phyloP scores from a whole-genome alignment of 108 stramenopile genomes.

The Cyclotella distinguenda region DNA sequence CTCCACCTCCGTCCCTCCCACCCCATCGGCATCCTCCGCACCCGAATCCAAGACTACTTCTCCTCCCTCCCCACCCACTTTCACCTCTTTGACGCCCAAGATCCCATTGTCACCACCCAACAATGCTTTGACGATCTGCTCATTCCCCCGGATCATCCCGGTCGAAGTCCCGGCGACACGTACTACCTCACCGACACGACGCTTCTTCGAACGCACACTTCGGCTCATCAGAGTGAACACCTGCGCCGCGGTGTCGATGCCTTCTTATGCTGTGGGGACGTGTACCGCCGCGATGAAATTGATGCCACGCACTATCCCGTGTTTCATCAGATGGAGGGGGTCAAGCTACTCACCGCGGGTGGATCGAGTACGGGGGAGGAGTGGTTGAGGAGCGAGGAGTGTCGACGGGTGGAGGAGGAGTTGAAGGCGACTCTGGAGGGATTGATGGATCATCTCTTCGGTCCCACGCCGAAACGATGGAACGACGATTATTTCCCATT shows the following conservation, averaged over 20 bases:
- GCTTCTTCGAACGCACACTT: conserved; percentile 93
- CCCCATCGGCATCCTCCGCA: conserved; percentile 80
- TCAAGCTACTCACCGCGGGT: conserved; percentile 51
- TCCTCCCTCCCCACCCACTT: conserved; percentile 28
- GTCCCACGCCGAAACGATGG: conserved; percentile 55
- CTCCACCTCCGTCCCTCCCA: conserved; percentile 61
- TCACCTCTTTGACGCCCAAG: conserved; percentile 67
- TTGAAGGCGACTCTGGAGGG: conserved; percentile 71
- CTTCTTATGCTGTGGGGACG: conserved; percentile 91
- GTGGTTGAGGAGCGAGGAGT: conserved; percentile 37
- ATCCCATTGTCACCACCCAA: conserved; percentile 70
- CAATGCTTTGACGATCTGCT: conserved; percentile 79
- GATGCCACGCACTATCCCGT: conserved; percentile 94
- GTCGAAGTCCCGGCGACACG: conserved; percentile 85
- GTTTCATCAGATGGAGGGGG: conserved; percentile 97
- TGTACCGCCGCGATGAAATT: conserved; percentile 95
- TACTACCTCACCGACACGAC: conserved; percentile 81
- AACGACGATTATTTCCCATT: conserved; percentile 93
- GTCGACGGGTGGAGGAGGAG: conserved; percentile 38
- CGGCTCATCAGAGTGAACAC: conserved; percentile 90
- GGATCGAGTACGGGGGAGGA: conserved; percentile 33
- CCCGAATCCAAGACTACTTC: conserved; percentile 79
- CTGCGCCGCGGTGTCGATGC: conserved; percentile 64
- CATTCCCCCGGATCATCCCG: conserved; percentile 91
- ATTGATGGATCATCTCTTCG: conserved; percentile 67